Conservation (phyloP, 176 grass and related monocot species). For the Lolium rigidum region DNA sequence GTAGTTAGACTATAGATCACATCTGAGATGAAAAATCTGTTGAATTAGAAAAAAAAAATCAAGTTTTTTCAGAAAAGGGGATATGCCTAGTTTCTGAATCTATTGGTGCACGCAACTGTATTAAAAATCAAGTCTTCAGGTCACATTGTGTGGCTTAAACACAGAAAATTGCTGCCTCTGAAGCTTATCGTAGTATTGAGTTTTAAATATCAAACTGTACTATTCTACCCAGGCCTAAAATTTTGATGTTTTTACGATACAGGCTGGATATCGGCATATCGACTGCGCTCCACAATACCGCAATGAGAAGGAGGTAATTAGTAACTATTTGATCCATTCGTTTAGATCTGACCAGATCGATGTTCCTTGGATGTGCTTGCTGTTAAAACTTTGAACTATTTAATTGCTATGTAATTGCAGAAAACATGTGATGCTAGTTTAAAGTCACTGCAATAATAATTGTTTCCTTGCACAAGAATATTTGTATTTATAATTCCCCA, state of each 20-base stretch:
- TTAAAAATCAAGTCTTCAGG: not conserved
- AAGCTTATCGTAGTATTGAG: not conserved
- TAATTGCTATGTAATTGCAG: not conserved
- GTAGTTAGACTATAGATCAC: not conserved
- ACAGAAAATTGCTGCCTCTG: not conserved
- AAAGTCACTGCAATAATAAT: not conserved
- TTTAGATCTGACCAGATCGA: not conserved
- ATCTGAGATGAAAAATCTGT: not conserved
- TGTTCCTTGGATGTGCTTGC: not conserved
- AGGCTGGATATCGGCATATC: conserved; percentile 83
- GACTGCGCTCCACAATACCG: conserved; percentile 66
- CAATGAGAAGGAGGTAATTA: conserved; percentile 70
- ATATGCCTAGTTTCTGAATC: not conserved
- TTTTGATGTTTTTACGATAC: not conserved
- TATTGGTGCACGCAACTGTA: no score
- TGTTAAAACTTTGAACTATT: not conserved
- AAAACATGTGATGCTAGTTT: not conserved
- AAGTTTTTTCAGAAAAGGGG: no score
- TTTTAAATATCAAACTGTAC: not conserved
- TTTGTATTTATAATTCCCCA: not conserved
- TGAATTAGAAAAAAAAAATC: not conserved
- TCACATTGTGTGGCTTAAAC: not conserved
- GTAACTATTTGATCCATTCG: not conserved
- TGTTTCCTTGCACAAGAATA: not conserved
- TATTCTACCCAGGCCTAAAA: not conserved